Evolutionary conservation across 2,329 filamentous ascomycete genomes (phyloP), one percentile per base, ranked within the genome.

Genomic region (Trichoderma aggressivum): DNA sequence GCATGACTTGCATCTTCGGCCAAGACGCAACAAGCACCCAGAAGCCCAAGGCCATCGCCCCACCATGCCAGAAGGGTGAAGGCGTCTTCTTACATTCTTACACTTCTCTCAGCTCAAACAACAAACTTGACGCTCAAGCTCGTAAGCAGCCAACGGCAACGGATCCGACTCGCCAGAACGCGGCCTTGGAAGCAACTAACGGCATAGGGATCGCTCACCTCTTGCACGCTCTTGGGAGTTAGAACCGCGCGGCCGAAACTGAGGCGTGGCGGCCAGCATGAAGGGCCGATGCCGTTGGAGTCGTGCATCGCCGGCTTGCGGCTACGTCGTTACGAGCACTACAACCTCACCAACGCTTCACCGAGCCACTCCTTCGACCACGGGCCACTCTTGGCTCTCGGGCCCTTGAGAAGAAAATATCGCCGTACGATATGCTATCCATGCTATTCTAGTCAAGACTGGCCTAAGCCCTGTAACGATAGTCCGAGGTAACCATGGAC

Each of bases 1-100:
- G 65, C 65, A 69, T 69, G 66, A 36, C 66, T 61, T 69, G 66
- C 66, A 69, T 69, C 66, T 50, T 50, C 14, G 39, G 39, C 56
- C 36, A 68, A 60, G 64, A 26, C 18, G 53, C 34, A 58, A 43
- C 24, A 69, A 61, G 39, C 56, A 60, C 28, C 24, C 53, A 69
- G 43, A 36, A 26, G 55, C 8, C 55, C 28, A 50, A 50, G 43
- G 18, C 43, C 43, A 24, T 34, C 26, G 55, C 66, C 56, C 66
- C 66, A 69, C 66, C 56, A 47, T 16, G 16, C 21, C 18, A 68
- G 36, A 68, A 47, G 36, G 28, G 21, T 47, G 28, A 58, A n/a
- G 26, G 55, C 3, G 39, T 34, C n/a, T 34, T 69, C 56, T 69
- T 61, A 10, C 66, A 36, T n/a, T n/a, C n/a, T n/a, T 30, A 5